Evolutionary conservation across 192 early-diverging fungal species (phyloP), one percentile per base, ranked within the genome.

Genomic region (Coemansia sp.): DNA sequence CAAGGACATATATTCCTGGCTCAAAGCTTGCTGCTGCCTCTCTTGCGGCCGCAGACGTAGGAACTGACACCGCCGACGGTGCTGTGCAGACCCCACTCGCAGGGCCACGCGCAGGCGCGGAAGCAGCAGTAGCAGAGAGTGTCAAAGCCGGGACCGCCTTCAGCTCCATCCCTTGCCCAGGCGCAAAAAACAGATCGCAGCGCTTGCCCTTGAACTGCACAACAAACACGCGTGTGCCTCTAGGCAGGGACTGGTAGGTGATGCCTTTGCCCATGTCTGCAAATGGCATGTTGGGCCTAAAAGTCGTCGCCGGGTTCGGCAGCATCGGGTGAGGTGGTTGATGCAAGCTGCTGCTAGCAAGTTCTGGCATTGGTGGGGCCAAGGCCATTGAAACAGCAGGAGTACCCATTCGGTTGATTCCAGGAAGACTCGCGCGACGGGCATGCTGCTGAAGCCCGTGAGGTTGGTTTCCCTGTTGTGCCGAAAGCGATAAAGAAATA

Each of bases 191-290:
- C 51, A 83, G 58, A 32, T 83, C 80, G 62, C 72, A 61, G 51
- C 76, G 69, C 42, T 24, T 36, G 30, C 75, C 68, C 55, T 83
- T 83, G 65, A 83, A 83, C 57, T 78, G 65, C 52, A 83, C 76
- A 33, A 78, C 67, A 69, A 71, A 83, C n/a, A 83, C 64, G 39
- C 75, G 75, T 9, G 76, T 68, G 51, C 60, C 61, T 29, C 59
- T 71, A 17, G 80, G 71, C 25, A 83, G 63, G 7, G 71, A 69
- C 14, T 66, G 59, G 63, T 60, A 78, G 2, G 72, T 21, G 5
- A 83, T 30, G 0, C 80, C 80, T 64, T 73, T 82, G 42, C 79
- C 79, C 79, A 82, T 82, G 23, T 82, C 74, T 1, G 74, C 70
- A 76, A 74, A 76, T n/a, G 79, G 79, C 70, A 71, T 82, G 57